phyloP scores from a whole-genome alignment of 371 early-diverging fungal genomes.

The Saksenaea oblongispora region DNA sequence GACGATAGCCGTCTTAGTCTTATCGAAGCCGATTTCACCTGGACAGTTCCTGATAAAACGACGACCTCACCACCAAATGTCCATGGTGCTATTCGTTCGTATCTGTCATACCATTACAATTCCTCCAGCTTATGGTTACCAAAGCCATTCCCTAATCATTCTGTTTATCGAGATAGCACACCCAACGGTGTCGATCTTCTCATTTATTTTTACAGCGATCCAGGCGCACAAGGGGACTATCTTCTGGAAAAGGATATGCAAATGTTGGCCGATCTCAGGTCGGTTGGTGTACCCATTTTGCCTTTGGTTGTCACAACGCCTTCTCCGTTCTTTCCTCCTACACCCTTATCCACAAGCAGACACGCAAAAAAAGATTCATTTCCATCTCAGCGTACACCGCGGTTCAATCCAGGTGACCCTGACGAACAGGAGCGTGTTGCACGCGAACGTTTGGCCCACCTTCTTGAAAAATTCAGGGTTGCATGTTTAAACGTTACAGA shows the following conservation, averaged over 20 bases:
- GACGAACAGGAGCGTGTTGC: background rate
- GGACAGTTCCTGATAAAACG: background rate
- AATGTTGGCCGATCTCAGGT: slow-evolving; percentile 1
- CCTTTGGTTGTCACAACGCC: slow-evolving; percentile 1
- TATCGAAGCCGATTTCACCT: slow-evolving; percentile 28
- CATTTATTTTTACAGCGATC: slow-evolving; percentile 18
- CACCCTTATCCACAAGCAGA: background rate
- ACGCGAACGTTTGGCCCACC: background rate
- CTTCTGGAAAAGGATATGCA: slow-evolving; percentile 14
- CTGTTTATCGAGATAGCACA: slow-evolving; percentile 10
- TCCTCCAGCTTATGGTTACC: background rate
- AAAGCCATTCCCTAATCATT: background rate
- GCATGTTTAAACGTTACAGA: background rate
- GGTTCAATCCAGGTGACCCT: background rate
- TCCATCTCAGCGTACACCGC: background rate
- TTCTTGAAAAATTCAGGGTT: slow-evolving; percentile 5
- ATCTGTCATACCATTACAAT: slow-evolving; percentile 7
- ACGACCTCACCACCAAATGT: background rate
- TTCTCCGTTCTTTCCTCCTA: background rate
- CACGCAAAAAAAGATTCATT: background rate
- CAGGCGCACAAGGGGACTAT: background rate
- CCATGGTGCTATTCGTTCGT: slow-evolving; percentile 5
- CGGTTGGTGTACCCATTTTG: slow-evolving; percentile 2
- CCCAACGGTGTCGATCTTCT: slow-evolving; percentile 20
- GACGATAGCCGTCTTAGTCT: slow-evolving; percentile 21